Evolutionary conservation across 139 green algal genomes (phyloP).

Genomic region (Ettlia oleoabundans): DNA sequence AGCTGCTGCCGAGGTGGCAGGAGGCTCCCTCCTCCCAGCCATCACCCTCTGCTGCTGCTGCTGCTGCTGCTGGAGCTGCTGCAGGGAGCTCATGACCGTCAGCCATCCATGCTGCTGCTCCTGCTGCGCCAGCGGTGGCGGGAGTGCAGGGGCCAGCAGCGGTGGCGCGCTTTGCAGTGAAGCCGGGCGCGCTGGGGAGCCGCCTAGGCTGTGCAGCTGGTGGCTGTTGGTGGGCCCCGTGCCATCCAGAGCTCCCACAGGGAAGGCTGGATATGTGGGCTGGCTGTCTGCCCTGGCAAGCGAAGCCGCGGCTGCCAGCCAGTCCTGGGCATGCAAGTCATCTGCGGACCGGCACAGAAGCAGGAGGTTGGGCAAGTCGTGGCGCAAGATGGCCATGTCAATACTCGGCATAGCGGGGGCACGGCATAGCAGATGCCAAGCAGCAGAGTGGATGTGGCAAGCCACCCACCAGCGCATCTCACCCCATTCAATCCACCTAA

Average conservation of each 20-base stretch:
- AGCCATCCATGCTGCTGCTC: neutral
- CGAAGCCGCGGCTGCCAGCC: slow-evolving; percentile 16
- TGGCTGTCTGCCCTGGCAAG: slow-evolving; percentile 23
- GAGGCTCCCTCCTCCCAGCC: neutral
- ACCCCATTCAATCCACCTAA: neutral
- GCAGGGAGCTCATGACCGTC: neutral
- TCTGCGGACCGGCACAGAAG: neutral
- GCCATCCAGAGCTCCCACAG: neutral
- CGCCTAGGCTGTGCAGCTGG: slow-evolving; percentile 3
- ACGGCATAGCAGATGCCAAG: no score
- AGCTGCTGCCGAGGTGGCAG: neutral
- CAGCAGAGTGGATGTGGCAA: neutral
- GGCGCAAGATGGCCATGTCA: no score
- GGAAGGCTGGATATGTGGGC: neutral
- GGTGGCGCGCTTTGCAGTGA: neutral
- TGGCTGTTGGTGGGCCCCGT: neutral
- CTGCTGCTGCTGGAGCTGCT: slow-evolving; percentile 13
- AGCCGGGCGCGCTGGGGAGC: neutral
- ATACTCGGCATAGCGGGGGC: no score
- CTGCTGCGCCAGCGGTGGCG: slow-evolving; percentile 2
- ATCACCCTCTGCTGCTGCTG: neutral
- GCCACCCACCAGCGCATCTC: neutral
- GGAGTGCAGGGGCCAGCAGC: no score
- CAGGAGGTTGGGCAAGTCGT: neutral
- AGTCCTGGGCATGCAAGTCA: slow-evolving; percentile 28